Conservation (phyloP, 2,329 filamentous ascomycete genomes). For the Xylaria multiplex region DNA sequence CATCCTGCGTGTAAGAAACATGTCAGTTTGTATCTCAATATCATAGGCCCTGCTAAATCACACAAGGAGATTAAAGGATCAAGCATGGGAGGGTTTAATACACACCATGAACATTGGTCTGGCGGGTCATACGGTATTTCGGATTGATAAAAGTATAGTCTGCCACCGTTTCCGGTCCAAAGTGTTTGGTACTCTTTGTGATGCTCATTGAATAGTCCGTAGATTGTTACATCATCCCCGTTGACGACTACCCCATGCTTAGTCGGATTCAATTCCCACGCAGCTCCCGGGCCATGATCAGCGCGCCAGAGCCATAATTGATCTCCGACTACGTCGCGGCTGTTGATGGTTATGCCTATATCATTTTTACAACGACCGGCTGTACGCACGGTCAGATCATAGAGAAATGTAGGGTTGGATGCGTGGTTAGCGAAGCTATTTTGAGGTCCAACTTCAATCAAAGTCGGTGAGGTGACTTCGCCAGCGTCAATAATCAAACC, state of each 20-base stretch:
- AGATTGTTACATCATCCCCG: conserved; percentile 47
- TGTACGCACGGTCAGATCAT: conserved; percentile 49
- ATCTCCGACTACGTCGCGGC: conserved; percentile 47
- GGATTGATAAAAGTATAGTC: conserved; percentile 51
- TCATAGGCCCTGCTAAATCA: too few species aligned
- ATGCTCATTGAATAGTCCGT: conserved; percentile 51
- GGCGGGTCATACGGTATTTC: conserved; percentile 51
- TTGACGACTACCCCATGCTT: conserved; percentile 48
- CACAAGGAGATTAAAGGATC: too few species aligned
- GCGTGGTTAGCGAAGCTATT: conserved; percentile 41
- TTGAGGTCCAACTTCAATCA: conserved; percentile 46
- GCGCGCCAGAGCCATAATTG: conserved; percentile 51
- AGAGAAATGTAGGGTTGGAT: conserved; percentile 48
- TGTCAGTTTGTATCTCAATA: too few species aligned
- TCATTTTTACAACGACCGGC: conserved; percentile 46
- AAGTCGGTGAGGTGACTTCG: conserved; percentile 41
- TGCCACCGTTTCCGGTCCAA: conserved; percentile 48
- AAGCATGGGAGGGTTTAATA: too few species aligned
- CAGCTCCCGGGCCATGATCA: conserved; percentile 47
- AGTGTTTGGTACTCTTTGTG: conserved; percentile 50
- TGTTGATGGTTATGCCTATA: conserved; percentile 47
- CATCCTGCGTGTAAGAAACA: conserved; percentile 27
- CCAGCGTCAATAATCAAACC: conserved; percentile 49
- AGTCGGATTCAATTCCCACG: conserved; percentile 48
- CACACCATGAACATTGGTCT: conserved; percentile 43